Base-by-base conservation (phyloP, 1,284 basidiomycete genomes). In the Cutaneotrichosporon daszewskae region DNA sequence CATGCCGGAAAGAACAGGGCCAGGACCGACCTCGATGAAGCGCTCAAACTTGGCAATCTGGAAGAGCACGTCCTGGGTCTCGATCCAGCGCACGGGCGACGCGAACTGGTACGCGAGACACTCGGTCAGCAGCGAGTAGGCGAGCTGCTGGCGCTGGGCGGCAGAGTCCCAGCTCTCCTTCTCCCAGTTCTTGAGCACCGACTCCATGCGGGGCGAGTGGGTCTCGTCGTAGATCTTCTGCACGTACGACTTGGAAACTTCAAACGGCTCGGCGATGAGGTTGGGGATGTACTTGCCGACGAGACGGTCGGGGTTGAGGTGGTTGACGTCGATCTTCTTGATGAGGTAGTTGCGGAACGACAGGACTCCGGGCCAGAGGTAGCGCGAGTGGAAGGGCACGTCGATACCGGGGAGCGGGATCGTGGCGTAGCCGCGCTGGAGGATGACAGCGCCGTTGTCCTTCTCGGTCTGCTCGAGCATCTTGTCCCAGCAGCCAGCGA, bases 281-380 rank as follows among this genome's bases (percentile, higher is more conserved):
- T 97, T 98, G 42, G 94, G 95, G 43, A 98, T 94, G 73, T 98
- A 98, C 72, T 88, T 90, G 55, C 84, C 87, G 45, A 94, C 75
- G 43, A 96, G 79, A 73, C 88, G 84, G 69, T 95, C 90, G 37
- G 87, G 90, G 71, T 94, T 87, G 64, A 94, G 79, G 58, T 90
- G 82, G 27, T 80, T 79, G 3, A 88, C 79, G 64, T 95, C 89
- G 72, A 98, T 90, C 76, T 97, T 96, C 81, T 97, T 97, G 38
- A 91, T 94, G 17, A 98, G 77, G 72, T 97, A 92, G 87, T 68
- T 49, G 55, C 52, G 53, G 53, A 58, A 65, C 24, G 69, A 90
- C 81, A 97, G 81, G 38, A 98, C 95, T 69, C 94, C 95, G 24
- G 91, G 90, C 95, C 94, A 92, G 35, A 98, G 80, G 75, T 97